Evolutionary conservation across 73 alveolate genomes (phyloP).

Genomic region (Paramecium pentaurelia): DNA sequence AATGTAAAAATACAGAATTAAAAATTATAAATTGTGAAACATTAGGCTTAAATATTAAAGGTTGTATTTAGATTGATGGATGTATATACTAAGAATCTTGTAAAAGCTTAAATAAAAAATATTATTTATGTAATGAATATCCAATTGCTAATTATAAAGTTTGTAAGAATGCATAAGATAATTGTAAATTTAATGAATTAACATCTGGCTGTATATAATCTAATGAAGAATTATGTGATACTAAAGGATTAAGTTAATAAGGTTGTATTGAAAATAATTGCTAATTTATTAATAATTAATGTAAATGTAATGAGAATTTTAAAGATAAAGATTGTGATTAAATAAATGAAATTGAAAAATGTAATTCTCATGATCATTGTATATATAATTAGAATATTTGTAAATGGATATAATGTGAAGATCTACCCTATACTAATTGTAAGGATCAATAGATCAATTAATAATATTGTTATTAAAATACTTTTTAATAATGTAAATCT

Average conservation of each 20-base stretch:
- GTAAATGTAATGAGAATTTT: neutral
- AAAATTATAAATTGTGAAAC: neutral
- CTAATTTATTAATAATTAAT: neutral
- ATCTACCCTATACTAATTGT: neutral
- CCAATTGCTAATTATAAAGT: neutral
- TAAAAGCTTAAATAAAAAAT: neutral
- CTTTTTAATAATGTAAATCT: neutral
- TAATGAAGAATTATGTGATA: neutral
- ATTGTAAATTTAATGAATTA: neutral
- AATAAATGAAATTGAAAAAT: neutral
- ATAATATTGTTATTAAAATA: neutral
- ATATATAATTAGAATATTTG: neutral
- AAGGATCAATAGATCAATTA: neutral
- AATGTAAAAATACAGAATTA: neutral
- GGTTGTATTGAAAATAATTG: neutral
- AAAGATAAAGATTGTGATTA: neutral
- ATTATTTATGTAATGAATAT: neutral
- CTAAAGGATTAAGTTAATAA: slow-evolving; percentile 12
- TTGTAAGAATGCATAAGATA: neutral
- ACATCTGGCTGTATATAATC: neutral
- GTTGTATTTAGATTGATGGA: neutral
- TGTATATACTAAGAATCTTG: neutral
- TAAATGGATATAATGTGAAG: neutral
- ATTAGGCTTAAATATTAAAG: neutral
- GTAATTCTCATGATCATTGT: neutral